Percentiles rank a stretch among this genome's conserved stretches.
Conservation (phyloP, 805 yeast species). For the Candida tammaniensis region DNA sequence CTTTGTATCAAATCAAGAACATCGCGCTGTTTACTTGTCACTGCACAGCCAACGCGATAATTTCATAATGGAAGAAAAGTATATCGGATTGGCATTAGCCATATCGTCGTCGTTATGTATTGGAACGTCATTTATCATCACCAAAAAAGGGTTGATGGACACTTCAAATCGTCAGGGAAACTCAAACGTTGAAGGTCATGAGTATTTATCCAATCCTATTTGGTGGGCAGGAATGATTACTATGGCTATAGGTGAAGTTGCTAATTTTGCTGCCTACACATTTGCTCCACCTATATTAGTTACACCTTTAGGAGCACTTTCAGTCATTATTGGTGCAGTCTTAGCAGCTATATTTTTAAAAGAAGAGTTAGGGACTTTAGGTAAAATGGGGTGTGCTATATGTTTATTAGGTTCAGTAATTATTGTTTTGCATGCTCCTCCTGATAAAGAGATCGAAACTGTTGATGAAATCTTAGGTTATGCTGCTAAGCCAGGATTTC, state of each 20-base stretch:
- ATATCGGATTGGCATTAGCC: conserved; percentile 85
- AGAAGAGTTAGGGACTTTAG: conserved; percentile 84
- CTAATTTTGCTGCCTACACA: conserved; percentile 92
- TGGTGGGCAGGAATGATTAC: conserved; percentile 95
- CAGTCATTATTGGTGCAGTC: conserved; percentile 89
- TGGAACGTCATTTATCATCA: conserved; percentile 85
- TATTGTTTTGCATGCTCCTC: conserved; percentile 88
- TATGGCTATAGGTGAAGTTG: conserved; percentile 89
- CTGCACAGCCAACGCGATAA: conserved; percentile 4
- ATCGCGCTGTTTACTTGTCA: no score
- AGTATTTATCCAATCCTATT: conserved; percentile 77
- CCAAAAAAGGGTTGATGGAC: conserved; percentile 79
- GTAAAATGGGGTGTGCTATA: conserved; percentile 90
- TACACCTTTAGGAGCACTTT: conserved; percentile 87
- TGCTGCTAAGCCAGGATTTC: conserved; percentile 75
- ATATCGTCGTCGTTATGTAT: conserved; percentile 85
- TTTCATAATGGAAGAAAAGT: conserved; percentile 61
- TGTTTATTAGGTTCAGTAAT: conserved; percentile 85
- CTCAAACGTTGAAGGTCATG: conserved; percentile 61
- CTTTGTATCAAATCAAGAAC: no score
- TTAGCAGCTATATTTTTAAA: conserved; percentile 80
- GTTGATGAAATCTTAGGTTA: conserved; percentile 83
- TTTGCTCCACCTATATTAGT: conserved; percentile 93
- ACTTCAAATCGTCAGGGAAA: conserved; percentile 62
- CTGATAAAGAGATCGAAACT: conserved; percentile 84